phyloP scores from a whole-genome alignment of 352 stramenopile genomes.

The Globisporangium carolinianum region DNA sequence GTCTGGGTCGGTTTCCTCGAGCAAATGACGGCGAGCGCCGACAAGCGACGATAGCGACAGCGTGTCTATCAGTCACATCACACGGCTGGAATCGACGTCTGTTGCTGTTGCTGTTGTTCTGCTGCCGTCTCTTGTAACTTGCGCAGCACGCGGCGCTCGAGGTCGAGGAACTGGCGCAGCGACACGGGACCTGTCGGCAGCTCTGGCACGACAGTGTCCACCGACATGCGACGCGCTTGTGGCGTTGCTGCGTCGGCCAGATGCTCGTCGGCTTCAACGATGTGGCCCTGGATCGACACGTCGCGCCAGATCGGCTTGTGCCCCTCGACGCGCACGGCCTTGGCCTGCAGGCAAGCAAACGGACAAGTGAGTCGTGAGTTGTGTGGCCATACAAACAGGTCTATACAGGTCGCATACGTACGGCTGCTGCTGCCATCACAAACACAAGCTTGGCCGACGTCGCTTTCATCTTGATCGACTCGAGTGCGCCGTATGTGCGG shows the following conservation, averaged over 20 bases:
- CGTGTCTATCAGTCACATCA: slow-evolving; percentile 8
- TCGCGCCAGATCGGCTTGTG: slow-evolving; percentile 65
- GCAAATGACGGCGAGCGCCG: slow-evolving; percentile 35
- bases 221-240: slow-evolving; percentile 10
- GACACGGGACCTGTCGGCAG: slow-evolving; percentile 43
- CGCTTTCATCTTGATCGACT: slow-evolving; percentile 61
- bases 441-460: slow-evolving; percentile 69
- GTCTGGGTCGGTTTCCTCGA: slow-evolving; percentile 69
- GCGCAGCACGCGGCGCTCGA: slow-evolving; percentile 47
- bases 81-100: slow-evolving; percentile 8
- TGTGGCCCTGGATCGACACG: slow-evolving; percentile 68
- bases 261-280: slow-evolving; percentile 51
- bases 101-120: slow-evolving; percentile 21
- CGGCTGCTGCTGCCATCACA: slow-evolving; percentile 29
- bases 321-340: slow-evolving; percentile 56
- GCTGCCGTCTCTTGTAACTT: slow-evolving; percentile 34
- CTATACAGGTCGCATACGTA: slow-evolving; percentile 9
- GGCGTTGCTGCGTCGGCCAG: slow-evolving; percentile 11
- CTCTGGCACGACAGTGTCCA: neutral
- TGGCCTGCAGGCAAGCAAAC: slow-evolving; percentile 21
- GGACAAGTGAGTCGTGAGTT: neutral
- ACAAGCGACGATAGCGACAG: slow-evolving; percentile 27
- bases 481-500: slow-evolving; percentile 56
- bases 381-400: neutral
- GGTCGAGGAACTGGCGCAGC: slow-evolving; percentile 43